Evolutionary conservation across 306 rosid genomes (phyloP), one percentile per base, ranked within the genome.

Genomic region (Rosa persica): DNA sequence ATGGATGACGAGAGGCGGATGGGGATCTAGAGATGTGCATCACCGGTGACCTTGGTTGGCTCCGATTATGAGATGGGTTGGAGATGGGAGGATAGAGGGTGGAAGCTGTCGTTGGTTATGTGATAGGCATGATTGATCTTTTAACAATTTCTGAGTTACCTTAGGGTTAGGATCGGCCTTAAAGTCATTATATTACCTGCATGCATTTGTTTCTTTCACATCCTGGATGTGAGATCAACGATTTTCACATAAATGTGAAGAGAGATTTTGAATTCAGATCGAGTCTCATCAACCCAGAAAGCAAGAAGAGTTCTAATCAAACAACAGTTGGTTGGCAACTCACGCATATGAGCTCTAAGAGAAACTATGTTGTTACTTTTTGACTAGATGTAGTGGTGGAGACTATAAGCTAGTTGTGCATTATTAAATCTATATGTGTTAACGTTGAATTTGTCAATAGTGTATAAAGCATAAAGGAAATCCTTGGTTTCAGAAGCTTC

Each of bases 401-500:
- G 17, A 27, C 40, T 70, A 19, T 67, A 39, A 70, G 57, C 40
- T 60, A 68, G 51, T 12, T 43, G 52, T 5, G 73, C 54, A n/a
- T 43, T 68, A 68, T 42, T 12, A 68, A 42, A 68, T n/a, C 71
- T 16, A 34, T 13, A 15, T 19, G 17, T 6, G 30, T 23, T 47
- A 62, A 6, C 3, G 22, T 66, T 77, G 67, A 76, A n/a, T 46
- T 47, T 58, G 62, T 51, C 46, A 30, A 70, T 36, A 8, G 43
- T 25, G 52, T 12, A 52, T 43, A 62, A 43, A 66, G 55, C 54
- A 73, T 30, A 68, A 60, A 65, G 36, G 22, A 67, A 78, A 34
- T 16, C 38, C 51, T 60, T 23, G 78, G 79, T 76, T 74, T 62
- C 42, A 61, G 83, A 79, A 70, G 77, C 65, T 51, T 78, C 70